Evolutionary conservation across 176 grass and related monocot genomes (phyloP).

Genomic region (Puya raimondii): DNA sequence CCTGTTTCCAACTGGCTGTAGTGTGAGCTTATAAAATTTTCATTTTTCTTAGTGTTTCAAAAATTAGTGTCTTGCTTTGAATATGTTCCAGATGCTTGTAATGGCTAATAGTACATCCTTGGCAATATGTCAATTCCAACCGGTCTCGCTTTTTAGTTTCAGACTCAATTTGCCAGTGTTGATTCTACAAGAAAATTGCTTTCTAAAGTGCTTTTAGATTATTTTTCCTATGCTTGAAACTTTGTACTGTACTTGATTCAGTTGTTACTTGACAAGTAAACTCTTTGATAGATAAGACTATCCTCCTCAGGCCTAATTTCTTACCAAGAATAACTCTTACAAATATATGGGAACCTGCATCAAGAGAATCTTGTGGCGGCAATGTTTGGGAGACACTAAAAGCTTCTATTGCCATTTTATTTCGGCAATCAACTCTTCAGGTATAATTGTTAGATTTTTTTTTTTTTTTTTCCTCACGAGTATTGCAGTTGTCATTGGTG

Average conservation of each 20-base stretch:
- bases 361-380: constrained; percentile 56
- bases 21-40: too few relatives aligned
- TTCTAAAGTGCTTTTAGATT: too few relatives aligned
- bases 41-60: too few relatives aligned
- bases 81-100: too few relatives aligned
- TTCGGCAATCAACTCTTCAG: constrained; percentile 71
- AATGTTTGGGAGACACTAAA: constrained; percentile 80
- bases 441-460: constrained; percentile 30
- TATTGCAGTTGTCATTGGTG: constrained; percentile 12
- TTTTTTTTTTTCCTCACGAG: constrained; percentile 4
- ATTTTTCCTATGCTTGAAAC: background rate
- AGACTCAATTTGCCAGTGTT: too few relatives aligned
- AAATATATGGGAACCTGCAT: constrained; percentile 93
- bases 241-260: constrained; percentile 9
- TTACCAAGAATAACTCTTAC: constrained; percentile 86
- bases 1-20: too few relatives aligned
- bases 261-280: constrained; percentile 2
- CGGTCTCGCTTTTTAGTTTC: too few relatives aligned
- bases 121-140: too few relatives aligned
- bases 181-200: too few relatives aligned
- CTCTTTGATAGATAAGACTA: constrained; percentile 1
- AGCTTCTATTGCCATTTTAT: constrained; percentile 62
- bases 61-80: too few relatives aligned
- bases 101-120: too few relatives aligned
- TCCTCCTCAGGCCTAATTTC: constrained; percentile 57